phyloP scores from a whole-genome alignment of 176 grass and related monocot genomes.

The Paspalum vaginatum region DNA sequence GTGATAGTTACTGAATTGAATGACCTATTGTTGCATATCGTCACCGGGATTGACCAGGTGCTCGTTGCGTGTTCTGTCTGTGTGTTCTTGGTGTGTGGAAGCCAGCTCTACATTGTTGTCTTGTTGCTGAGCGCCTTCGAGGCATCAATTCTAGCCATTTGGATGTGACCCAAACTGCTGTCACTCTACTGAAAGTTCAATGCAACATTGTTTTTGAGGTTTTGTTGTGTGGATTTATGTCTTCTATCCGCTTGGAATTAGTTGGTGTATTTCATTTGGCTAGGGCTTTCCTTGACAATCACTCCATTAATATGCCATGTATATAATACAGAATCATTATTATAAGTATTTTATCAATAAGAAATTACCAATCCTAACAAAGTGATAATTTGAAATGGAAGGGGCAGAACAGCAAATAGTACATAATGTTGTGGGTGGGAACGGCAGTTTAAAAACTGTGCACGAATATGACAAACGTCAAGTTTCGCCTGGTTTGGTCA shows the following conservation, averaged over 20 bases:
- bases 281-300: no score
- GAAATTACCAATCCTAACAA: no score
- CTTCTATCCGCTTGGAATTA: no score
- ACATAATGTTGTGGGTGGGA: background rate
- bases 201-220: background rate
- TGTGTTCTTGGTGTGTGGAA: background rate
- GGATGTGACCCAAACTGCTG: constrained; percentile 7
- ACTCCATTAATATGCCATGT: no score
- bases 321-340: no score
- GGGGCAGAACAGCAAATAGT: no score
- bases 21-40: constrained; percentile 9
- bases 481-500: background rate
- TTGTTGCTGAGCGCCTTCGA: background rate
- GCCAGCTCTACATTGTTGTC: constrained; percentile 5
- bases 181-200: background rate
- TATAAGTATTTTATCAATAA: no score
- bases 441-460: background rate
- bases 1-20: constrained; percentile 34
- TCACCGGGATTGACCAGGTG: constrained; percentile 8
- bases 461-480: background rate
- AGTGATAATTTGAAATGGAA: no score
- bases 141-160: constrained; percentile 9
- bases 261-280: no score
- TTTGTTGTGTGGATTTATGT: background rate
- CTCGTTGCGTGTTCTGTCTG: no score